Evolutionary conservation across 176 grass and related monocot genomes (phyloP).

Genomic region (Tillandsia fasciculata): DNA sequence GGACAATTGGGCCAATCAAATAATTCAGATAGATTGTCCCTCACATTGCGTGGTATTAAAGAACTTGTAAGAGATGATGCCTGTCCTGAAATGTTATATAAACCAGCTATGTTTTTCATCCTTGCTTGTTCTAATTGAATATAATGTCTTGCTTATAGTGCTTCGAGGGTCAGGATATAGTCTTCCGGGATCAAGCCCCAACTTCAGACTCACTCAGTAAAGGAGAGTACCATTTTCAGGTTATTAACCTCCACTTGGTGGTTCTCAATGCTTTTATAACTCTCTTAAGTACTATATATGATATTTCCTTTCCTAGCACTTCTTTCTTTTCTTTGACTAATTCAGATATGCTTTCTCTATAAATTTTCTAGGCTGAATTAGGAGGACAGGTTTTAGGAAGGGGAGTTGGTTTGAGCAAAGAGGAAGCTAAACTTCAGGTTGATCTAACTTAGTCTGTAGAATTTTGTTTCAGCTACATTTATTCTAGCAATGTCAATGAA

Average conservation of each 20-base stretch:
- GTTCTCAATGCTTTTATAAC: background rate
- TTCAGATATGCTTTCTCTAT: constrained; percentile 10
- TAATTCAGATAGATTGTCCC: constrained; percentile 44
- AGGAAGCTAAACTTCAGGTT: constrained; percentile 59
- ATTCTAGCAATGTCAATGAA: background rate
- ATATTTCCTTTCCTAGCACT: background rate
- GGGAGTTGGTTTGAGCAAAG: constrained; percentile 41
- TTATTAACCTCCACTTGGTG: constrained; percentile 6
- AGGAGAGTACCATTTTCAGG: constrained; percentile 55
- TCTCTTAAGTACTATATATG: background rate
- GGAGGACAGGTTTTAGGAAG: constrained; percentile 54
- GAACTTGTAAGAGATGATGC: constrained; percentile 49
- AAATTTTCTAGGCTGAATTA: constrained; percentile 50
- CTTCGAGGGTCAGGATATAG: constrained; percentile 45
- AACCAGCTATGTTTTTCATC: constrained; percentile 1
- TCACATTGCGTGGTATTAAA: constrained; percentile 37
- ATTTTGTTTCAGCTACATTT: background rate
- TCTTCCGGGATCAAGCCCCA: constrained; percentile 42
- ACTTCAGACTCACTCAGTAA: constrained; percentile 27
- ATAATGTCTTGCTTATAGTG: constrained; percentile 29
- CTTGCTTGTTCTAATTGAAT: constrained; percentile 21
- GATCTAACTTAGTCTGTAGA: constrained; percentile 7
- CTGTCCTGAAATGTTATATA: constrained; percentile 20
- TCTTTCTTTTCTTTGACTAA: constrained; percentile 10
- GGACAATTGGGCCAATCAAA: constrained; percentile 23